A percentile compares a stretch with the other conserved stretches of the same genome.
Conservation (phyloP, 306 rosid species). For the Cucurbita moschata region DNA sequence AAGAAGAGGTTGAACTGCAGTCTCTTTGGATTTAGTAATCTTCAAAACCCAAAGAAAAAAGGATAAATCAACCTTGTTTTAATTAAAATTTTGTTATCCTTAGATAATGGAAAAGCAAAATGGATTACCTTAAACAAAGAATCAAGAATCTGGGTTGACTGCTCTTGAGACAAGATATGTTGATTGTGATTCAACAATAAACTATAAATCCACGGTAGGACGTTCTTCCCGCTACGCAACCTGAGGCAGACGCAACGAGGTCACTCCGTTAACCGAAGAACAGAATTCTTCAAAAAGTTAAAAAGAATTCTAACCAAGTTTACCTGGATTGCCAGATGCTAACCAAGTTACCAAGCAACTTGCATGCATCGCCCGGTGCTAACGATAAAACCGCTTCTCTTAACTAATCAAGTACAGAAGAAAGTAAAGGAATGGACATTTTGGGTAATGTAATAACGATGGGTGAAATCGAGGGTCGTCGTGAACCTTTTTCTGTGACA, state of each 20-base stretch:
- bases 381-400: conserved; percentile 42
- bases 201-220: conserved; percentile 76
- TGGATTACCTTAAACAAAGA: conserved; percentile 48
- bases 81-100: too few relatives aligned
- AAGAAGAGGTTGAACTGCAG: conserved; percentile 45
- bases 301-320: neutral
- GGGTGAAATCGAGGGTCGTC: neutral
- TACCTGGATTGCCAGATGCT: conserved; percentile 73
- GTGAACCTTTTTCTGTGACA: conserved; percentile 49
- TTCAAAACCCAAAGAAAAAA: conserved; percentile 12
- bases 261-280: neutral
- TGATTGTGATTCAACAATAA: conserved; percentile 55
- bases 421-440: neutral
- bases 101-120: neutral
- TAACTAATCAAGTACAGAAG: conserved; percentile 27
- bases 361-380: conserved; percentile 40
- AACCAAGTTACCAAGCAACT: conserved; percentile 43
- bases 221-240: conserved; percentile 42
- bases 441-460: neutral
- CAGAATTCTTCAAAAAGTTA: neutral
- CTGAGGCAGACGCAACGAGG: conserved; percentile 24
- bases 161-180: conserved; percentile 34
- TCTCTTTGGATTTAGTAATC: conserved; percentile 53
- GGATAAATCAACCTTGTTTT: neutral
- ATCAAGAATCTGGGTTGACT: conserved; percentile 28